Base-by-base conservation (phyloP, 2,329 filamentous ascomycete species). In the Tolypocladium cylindrosporum region DNA sequence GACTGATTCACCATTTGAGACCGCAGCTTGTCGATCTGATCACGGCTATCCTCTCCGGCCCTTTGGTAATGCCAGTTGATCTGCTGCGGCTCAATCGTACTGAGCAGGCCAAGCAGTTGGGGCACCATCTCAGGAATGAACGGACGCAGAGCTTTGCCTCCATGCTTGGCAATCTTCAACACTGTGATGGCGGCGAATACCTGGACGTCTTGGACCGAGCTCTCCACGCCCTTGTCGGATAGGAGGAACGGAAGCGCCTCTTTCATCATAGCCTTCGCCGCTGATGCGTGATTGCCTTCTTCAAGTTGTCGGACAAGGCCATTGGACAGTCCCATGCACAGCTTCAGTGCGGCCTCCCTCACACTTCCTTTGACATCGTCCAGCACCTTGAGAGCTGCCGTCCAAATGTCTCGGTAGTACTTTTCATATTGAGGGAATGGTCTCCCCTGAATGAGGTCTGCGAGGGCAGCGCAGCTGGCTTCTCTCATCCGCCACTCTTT, bases 341-440 rank as follows among this genome's bases (percentile, higher is more conserved):
- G 80, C 60, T 86, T 86, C 52, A 91, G 80, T 1, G 94, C 94
- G 1, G 91, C 89, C 41, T 82, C 79, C 55, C 94, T 83, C 5
- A 99, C 94, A 1, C 88, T 91, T 9, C 88, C 88, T 70, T 99
- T 99, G 71, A 97, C 95, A 70, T 99, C 94, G 70, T 99, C 94
- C 7, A 97, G 78, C 0, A 99, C 91, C 67, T 91, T 95, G 71
- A 97, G 88, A 0, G 91, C 88, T 36, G 88, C 84, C 13, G 82
- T 83, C 88, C 94, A 97, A 54, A 97, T 91, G 24, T 91, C 83
- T 57, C 87, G 82, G 55, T 97, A 88, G 67, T 94, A 92, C 59
- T 85, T 84, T 64, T 93, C 90, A 66, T 97, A 97, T 72, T 87
- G 84, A 37, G 79, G 76, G 60, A 89, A 86, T 2, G 86, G 84